Conservation (phyloP, 139 green algal genomes). For the Tetraselmis chui region DNA sequence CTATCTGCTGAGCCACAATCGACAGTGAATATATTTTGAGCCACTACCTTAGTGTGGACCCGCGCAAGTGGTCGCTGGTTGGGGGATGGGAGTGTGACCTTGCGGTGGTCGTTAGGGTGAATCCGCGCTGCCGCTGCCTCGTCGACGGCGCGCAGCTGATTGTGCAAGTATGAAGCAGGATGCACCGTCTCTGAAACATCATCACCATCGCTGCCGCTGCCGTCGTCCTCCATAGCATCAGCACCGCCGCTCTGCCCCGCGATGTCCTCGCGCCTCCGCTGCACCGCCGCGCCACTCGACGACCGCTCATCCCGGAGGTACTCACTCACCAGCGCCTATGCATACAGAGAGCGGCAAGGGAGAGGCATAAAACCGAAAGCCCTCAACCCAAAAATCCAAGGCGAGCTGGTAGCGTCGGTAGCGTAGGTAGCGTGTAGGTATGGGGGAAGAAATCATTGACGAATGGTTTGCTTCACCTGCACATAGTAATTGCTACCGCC, state of each 20-base stretch:
- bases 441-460: no score
- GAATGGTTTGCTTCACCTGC: background rate
- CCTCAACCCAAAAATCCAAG: no score
- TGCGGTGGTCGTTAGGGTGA: background rate
- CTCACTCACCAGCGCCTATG: background rate
- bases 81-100: background rate
- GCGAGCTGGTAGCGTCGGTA: no score
- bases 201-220: background rate
- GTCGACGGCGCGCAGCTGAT: background rate
- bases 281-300: no score
- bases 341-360: no score
- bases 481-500: background rate
- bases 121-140: background rate
- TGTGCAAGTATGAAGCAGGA: background rate
- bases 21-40: no score
- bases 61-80: no score
- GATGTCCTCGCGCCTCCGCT: background rate
- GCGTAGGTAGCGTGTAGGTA: no score
- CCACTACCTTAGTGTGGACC: no score
- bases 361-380: no score
- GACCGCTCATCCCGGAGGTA: background rate
- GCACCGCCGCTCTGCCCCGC: no score
- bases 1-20: background rate
- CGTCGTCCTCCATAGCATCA: background rate
- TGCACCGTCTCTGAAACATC: background rate